Evolutionary conservation across 2,329 filamentous ascomycete species (phyloP), one percentile per base, ranked within the genome.

Genomic region (Periconia sp.): DNA sequence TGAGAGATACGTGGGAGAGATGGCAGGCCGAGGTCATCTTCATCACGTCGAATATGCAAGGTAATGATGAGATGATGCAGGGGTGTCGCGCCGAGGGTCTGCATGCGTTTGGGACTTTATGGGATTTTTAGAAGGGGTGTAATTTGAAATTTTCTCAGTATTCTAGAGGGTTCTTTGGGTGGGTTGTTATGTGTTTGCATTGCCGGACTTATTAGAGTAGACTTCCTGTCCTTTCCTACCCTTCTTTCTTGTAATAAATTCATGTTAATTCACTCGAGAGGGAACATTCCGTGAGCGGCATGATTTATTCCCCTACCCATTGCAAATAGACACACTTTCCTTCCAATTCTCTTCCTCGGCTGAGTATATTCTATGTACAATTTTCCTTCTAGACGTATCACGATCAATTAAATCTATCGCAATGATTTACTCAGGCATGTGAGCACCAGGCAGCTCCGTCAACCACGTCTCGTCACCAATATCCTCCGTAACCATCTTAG

Each of bases 401-500:
- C 3, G 23, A 27, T 8, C 3, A 27, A 27, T 8, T 5, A 27
- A 27, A 27, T 27, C 23, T 3, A 27, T 27, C 23, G 8, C 23
- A 27, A 5, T 5, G 5, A 27, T 37, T 11, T 37, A 37, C 33
- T 37, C 33, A n/a, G 33, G 5, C 6, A 3, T 37, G 15, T 37
- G 33, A 5, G 33, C 33, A 37, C 33, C 33, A n/a, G 33, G 33
- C 33, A 37, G 15, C 5, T 13, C 33, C 3, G 11, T 11, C 33
- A 42, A 23, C 35, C 57, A 60, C 30, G 19, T 78, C 52, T 80
- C 77, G 5, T 46, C 54, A 13, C 54, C 54, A 50, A 79, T 77
- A 3, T 71, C 53, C 70, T 81, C 79, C 45, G 73, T 71, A n/a
- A 78, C 76, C 59, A 77, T 74, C 61, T 79, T 75, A 59, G 79